These are phyloP conservation scores for Pyricularia pennisetigena DNA, from an alignment of 2,329 filamentous ascomycete species.

Conservation along the genomic window DNA sequence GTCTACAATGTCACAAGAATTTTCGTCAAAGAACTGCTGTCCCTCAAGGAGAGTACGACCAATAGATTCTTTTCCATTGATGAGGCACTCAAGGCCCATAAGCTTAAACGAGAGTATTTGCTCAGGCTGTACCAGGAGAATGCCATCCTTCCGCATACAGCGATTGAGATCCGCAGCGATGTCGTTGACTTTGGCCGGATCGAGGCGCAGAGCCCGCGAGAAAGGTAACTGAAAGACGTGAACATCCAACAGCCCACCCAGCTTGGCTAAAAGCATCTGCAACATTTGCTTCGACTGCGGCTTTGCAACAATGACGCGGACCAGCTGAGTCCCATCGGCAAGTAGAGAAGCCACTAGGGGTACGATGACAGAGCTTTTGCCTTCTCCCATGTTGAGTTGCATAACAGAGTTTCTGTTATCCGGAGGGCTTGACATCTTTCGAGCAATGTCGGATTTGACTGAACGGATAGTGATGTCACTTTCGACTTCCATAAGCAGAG, in stretches of 20 bases:
- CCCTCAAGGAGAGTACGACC: background rate
- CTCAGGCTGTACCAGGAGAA: conserved; percentile 54
- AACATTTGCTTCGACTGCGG: conserved; percentile 52
- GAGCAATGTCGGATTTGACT: conserved; percentile 48
- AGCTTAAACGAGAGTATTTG: conserved; percentile 55
- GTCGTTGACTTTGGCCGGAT: conserved; percentile 19
- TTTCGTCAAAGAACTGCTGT: conserved; percentile 15
- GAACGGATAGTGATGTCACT: conserved; percentile 49
- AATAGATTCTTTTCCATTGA: background rate
- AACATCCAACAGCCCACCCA: conserved; percentile 46
- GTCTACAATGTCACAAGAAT: conserved; percentile 48
- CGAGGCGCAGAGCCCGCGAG: conserved; percentile 33
- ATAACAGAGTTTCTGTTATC: conserved; percentile 39
- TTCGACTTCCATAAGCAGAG: conserved; percentile 55
- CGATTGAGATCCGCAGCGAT: conserved; percentile 30
- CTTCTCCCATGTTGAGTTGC: conserved; percentile 64
- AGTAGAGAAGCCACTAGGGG: conserved; percentile 49
- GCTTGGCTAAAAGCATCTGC: conserved; percentile 40
- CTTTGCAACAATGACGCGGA: conserved; percentile 51
- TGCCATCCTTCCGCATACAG: conserved; percentile 39
- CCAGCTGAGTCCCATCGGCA: conserved; percentile 38
- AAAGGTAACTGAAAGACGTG: conserved; percentile 50
- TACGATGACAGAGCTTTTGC: conserved; percentile 60
- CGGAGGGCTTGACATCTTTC: conserved; percentile 36
- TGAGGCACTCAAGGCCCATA: conserved; percentile 42